Conservation (phyloP, 345 rosid species). For the Carallia brachiata region DNA sequence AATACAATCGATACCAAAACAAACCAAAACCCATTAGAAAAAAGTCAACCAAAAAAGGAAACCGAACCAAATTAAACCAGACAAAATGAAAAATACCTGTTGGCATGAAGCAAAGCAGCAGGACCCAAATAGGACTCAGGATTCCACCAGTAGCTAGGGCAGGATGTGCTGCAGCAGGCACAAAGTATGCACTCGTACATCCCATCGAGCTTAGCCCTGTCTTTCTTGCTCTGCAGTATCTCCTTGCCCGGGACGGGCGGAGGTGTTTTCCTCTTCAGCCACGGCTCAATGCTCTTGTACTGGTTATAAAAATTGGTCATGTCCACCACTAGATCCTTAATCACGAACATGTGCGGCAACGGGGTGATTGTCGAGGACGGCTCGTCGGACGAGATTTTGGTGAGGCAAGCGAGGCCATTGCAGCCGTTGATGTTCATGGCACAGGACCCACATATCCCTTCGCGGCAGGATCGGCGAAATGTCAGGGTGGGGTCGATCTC, state of each 20-base stretch:
- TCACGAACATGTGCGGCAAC: constrained; percentile 91
- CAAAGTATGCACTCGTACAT: constrained; percentile 96
- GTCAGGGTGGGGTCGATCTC: constrained; percentile 92
- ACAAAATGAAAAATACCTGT: constrained; percentile 41
- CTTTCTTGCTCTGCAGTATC: constrained; percentile 84
- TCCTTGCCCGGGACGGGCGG: constrained; percentile 65
- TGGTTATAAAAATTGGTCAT: constrained; percentile 96
- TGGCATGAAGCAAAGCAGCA: constrained; percentile 91
- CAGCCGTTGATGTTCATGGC: constrained; percentile 98
- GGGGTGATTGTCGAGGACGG: constrained; percentile 57
- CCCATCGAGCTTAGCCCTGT: constrained; percentile 89
- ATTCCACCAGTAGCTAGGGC: constrained; percentile 99
- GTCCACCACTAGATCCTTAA: constrained; percentile 92
- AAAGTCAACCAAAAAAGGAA: neutral
- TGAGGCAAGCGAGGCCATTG: constrained; percentile 87
- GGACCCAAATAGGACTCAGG: constrained; percentile 94
- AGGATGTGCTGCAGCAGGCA: constrained; percentile 90
- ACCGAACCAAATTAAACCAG: neutral
- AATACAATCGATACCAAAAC: too few relatives aligned
- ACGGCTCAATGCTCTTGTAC: constrained; percentile 97
- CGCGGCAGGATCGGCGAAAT: constrained; percentile 94
- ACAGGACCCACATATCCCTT: constrained; percentile 94
- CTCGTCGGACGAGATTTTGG: constrained; percentile 59
- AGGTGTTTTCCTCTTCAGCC: constrained; percentile 92
- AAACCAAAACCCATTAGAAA: neutral